These are phyloP conservation scores for Diplogelasinospora grovesii DNA, from an alignment of 495 filamentous ascomycete species.

Conservation along the genomic window DNA sequence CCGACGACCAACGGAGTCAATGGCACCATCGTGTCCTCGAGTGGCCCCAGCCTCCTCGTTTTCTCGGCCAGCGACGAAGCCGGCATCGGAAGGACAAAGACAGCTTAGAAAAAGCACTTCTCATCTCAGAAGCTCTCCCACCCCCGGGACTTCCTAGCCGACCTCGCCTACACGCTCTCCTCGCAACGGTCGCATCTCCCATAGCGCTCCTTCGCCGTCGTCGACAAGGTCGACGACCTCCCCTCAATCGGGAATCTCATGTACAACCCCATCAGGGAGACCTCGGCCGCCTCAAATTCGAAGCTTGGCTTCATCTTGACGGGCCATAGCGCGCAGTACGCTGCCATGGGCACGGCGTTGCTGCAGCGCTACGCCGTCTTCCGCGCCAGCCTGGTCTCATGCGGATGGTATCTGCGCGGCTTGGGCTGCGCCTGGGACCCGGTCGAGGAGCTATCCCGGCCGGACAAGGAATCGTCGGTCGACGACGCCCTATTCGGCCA, in stretches of 20 bases:
- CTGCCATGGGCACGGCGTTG: slow-evolving; percentile 40
- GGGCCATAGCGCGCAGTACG: slow-evolving; percentile 38
- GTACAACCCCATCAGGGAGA: slow-evolving; percentile 8
- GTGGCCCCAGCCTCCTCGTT: slow-evolving; percentile 21
- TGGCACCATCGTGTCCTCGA: slow-evolving; percentile 5
- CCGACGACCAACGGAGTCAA: slow-evolving; percentile 10
- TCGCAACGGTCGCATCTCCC: slow-evolving; percentile 21
- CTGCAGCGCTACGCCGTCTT: slow-evolving; percentile 24
- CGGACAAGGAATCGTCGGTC: slow-evolving; percentile 21
- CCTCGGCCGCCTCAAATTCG: too few species aligned
- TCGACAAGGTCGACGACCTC: slow-evolving; percentile 2
- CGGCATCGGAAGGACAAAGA: slow-evolving; percentile 17
- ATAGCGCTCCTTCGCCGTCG: slow-evolving; percentile 24
- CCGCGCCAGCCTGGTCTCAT: slow-evolving; percentile 11
- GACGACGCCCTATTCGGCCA: slow-evolving; percentile 34
- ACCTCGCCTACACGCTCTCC: slow-evolving; percentile 27
- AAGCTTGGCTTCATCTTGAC: slow-evolving; percentile 29
- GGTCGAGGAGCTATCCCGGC: neutral
- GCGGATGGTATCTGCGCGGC: slow-evolving; percentile 19
- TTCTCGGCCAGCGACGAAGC: slow-evolving; percentile 23
- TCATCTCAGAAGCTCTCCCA: too few species aligned
- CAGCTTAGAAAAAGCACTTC: too few species aligned
- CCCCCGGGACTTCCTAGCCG: slow-evolving; percentile 5
- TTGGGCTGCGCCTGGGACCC: slow-evolving; percentile 1
- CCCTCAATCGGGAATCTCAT: too few species aligned